Conservation (phyloP, 305 asterid genomes). For the Galium porrigens region DNA sequence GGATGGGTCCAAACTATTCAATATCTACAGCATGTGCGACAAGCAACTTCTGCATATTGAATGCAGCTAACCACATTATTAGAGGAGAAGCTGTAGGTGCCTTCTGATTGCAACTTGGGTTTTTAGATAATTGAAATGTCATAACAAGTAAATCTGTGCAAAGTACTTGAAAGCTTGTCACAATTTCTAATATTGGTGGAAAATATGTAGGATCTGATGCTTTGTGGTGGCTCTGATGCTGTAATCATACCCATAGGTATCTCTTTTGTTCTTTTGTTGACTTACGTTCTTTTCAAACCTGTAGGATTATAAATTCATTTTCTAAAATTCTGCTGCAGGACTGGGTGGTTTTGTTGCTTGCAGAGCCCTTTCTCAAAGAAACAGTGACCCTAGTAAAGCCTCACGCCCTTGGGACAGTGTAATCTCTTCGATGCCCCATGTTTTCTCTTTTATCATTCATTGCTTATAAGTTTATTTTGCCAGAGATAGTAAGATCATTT, state of each 20-base stretch:
- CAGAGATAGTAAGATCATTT: neutral
- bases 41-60: constrained; percentile 80
- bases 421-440: constrained; percentile 23
- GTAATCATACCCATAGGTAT: constrained; percentile 61
- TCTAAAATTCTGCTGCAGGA: constrained; percentile 23
- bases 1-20: constrained; percentile 99
- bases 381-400: constrained; percentile 68
- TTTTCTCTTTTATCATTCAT: neutral
- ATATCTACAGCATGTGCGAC: constrained; percentile 98
- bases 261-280: constrained; percentile 8
- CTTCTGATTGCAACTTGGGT: constrained; percentile 9
- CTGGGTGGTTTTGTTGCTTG: constrained; percentile 49
- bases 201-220: constrained; percentile 82
- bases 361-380: constrained; percentile 41
- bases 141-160: neutral
- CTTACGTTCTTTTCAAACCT: constrained; percentile 9
- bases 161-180: constrained; percentile 8
- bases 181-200: constrained; percentile 17
- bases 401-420: constrained; percentile 95
- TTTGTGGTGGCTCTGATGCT: constrained; percentile 93
- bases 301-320: constrained; percentile 12
- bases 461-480: neutral
- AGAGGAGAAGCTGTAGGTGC: constrained; percentile 91
- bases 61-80: constrained; percentile 92
- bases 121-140: neutral